Evolutionary conservation across 2,329 filamentous ascomycete species (phyloP).

Genomic region (Tolypocladium inflatum): DNA sequence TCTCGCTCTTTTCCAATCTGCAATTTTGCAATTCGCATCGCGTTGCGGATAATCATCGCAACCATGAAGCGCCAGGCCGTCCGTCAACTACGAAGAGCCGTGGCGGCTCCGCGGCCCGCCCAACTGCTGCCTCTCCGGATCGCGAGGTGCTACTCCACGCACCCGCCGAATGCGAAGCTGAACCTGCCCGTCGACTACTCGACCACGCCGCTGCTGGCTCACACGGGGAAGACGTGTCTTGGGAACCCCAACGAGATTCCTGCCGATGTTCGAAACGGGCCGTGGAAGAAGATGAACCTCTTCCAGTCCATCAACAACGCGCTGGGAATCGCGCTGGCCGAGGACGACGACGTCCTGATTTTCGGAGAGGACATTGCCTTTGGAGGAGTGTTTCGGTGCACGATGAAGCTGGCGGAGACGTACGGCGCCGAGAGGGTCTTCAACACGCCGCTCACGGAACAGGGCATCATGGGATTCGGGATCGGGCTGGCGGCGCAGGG

Average conservation of each 20-base stretch:
- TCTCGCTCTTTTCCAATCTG: slow-evolving; percentile 1
- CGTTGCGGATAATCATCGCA: slow-evolving; percentile 1
- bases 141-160: slow-evolving; percentile 39
- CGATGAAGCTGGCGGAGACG: slow-evolving; percentile 79
- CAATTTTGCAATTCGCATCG: slow-evolving; percentile 3
- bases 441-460: slow-evolving; percentile 90
- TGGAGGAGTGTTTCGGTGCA: slow-evolving; percentile 91
- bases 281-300: slow-evolving; percentile 82
- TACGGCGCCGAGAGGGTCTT: slow-evolving; percentile 87
- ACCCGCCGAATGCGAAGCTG: slow-evolving; percentile 53
- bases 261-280: slow-evolving; percentile 50
- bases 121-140: slow-evolving; percentile 9
- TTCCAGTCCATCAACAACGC: slow-evolving; percentile 93
- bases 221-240: slow-evolving; percentile 60
- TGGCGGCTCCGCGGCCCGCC: slow-evolving; percentile 10
- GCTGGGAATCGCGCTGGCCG: slow-evolving; percentile 68
- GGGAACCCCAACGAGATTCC: slow-evolving; percentile 64
- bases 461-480: slow-evolving; percentile 89
- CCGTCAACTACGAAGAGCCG: slow-evolving; percentile 18
- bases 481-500: slow-evolving; percentile 86
- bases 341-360: slow-evolving; percentile 77
- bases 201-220: slow-evolving; percentile 70
- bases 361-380: slow-evolving; percentile 98
- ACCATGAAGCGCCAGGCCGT: slow-evolving; percentile 23
- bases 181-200: slow-evolving; percentile 86